These are phyloP conservation scores for Metarhizium robertsii DNA, from an alignment of 2,329 filamentous ascomycete species.

Conservation along the genomic window DNA sequence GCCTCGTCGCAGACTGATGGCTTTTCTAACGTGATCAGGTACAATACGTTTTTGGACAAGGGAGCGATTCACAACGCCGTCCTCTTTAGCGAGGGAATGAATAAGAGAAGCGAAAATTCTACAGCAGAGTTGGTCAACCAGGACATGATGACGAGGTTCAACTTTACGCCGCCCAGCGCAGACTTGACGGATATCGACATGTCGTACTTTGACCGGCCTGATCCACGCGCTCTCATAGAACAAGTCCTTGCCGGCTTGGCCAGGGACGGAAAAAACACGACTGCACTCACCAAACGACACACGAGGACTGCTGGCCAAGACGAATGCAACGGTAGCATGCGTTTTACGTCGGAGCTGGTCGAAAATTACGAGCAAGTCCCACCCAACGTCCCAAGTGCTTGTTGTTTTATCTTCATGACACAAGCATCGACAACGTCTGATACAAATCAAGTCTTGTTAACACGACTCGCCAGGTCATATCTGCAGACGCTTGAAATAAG, in stretches of 20 bases:
- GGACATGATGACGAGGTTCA: not conserved
- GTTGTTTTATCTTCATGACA: not conserved
- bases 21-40: not conserved
- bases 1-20: no score
- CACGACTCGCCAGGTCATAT: not conserved
- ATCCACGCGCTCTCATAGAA: not conserved
- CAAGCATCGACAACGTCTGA: no score
- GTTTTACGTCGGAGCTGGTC: no score
- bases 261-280: no score
- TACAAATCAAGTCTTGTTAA: no score
- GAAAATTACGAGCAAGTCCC: not conserved
- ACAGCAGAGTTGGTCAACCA: not conserved
- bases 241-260: not conserved
- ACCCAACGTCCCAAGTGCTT: no score
- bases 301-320: no score
- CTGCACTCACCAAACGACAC: no score
- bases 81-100: not conserved
- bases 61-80: not conserved
- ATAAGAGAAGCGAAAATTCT: not conserved
- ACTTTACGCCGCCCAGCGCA: not conserved
- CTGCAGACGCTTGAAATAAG: conserved; percentile 1
- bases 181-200: no score
- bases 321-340: no score
- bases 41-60: not conserved
- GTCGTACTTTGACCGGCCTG: not conserved